Base-by-base conservation (phyloP, 2,329 filamentous ascomycete species). In the Claviceps monticola region DNA sequence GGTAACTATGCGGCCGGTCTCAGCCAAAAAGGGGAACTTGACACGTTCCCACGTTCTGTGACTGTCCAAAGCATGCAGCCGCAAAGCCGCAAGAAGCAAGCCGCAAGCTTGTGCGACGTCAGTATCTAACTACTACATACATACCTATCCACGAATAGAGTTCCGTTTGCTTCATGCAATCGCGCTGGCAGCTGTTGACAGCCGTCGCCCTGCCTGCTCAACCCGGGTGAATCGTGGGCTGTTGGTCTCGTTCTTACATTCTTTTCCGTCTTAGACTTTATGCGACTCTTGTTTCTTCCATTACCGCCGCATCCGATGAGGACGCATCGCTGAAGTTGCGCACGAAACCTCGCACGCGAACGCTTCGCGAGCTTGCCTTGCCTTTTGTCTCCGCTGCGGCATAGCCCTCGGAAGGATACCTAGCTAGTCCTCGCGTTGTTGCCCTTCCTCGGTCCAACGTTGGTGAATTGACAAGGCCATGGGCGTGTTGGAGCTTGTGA, bases 401-500 rank as follows among this genome's bases (percentile, higher is more conserved):
- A 11, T 29, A 23, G 23, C 23, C 5, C 23, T 6, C 29, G 29
- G 29, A 29, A 29, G 29, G 9, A 29, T 29, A 29, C 3, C 29
- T 29, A 29, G 9, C 29, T 3, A 4, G 29, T 29, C 3, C 16
- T 21, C 16, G 19, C 19, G 19, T 19, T 9, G 16, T 23, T n/a
- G 16, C 13, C 48, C 16, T 44, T 9, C 9, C 9, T 34, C 29
- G 29, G 11, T 4, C 29, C 7, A 34, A 9, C 29, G 9, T 34
- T 34, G 29, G 29, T 34, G 29, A 11, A 44, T 42, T 48, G 42
- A 54, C 47, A 43, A 26, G 14, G 48, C 44, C 38, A 57, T 59
- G 53, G 53, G 54, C n/a, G 51, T 62, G 34, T 42, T 17, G 41
- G 59, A 64, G 50, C 59, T 67, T 23, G 61, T 73, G 29, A 58